phyloP scores from a whole-genome alignment of 106 monocot species.

The Platanthera zijinensis region DNA sequence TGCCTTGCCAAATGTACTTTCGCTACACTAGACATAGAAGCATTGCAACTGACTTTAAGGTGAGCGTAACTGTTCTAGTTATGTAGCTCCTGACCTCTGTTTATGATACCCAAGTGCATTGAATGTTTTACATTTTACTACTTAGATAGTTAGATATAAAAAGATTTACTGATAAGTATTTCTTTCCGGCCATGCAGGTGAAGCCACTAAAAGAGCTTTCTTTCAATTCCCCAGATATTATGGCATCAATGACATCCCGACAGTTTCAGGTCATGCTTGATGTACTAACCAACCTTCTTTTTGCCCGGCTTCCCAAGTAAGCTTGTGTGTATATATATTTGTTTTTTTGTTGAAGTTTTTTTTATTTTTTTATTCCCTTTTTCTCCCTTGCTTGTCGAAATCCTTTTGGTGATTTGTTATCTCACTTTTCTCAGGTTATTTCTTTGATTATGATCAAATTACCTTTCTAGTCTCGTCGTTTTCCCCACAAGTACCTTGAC shows the following conservation, averaged over 20 bases:
- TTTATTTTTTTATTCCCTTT: too few relatives aligned
- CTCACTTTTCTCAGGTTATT: too few relatives aligned
- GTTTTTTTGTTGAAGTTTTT: too few relatives aligned
- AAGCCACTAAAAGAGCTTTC: conserved; percentile 82
- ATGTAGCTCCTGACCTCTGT: not conserved
- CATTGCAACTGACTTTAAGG: conserved; percentile 69
- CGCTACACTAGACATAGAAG: conserved; percentile 86
- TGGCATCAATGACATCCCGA: conserved; percentile 84
- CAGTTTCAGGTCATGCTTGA: conserved; percentile 92
- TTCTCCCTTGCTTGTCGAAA: too few relatives aligned
- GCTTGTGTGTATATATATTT: not conserved
- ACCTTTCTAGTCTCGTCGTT: too few relatives aligned
- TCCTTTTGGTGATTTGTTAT: too few relatives aligned
- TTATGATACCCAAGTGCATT: not conserved
- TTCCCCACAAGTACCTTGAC: too few relatives aligned
- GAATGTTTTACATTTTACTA: too few relatives aligned
- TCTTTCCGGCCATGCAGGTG: conserved; percentile 30
- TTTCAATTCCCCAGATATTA: conserved; percentile 81
- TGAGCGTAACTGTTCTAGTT: conserved; percentile 9
- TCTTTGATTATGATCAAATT: too few relatives aligned
- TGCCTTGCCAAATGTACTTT: conserved; percentile 92
- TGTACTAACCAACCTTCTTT: conserved; percentile 80
- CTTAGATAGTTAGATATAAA: too few relatives aligned
- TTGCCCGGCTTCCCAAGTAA: conserved; percentile 86
- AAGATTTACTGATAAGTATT: too few relatives aligned